Conservation (phyloP, 768 basidiomycete species). For the Xanthoconium stramineum region DNA sequence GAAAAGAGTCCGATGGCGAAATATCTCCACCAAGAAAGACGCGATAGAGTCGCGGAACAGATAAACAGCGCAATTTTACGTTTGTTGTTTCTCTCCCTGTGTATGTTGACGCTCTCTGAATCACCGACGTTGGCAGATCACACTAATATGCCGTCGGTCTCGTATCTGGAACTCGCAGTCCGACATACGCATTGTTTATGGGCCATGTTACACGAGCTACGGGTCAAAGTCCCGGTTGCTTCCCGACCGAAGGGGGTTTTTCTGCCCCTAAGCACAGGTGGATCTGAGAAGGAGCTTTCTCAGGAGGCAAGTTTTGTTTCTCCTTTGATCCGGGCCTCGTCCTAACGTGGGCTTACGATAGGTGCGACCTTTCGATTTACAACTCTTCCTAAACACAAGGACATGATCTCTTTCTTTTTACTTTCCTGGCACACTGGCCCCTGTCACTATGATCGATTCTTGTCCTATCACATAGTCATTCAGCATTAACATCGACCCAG, state of each 20-base stretch:
- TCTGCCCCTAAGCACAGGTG: slow-evolving; percentile 37
- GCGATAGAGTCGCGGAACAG: slow-evolving; percentile 83
- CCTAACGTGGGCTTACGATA: slow-evolving; percentile 14
- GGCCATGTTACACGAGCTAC: slow-evolving; percentile 50
- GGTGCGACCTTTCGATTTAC: slow-evolving; percentile 54
- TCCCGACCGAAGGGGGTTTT: slow-evolving; percentile 41
- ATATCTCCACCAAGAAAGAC: slow-evolving; percentile 73
- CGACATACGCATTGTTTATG: slow-evolving; percentile 65
- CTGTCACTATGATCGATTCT: background rate
- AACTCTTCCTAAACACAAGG: slow-evolving; percentile 48
- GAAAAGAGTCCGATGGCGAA: slow-evolving; percentile 71
- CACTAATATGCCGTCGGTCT: slow-evolving; percentile 48
- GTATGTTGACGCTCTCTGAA: slow-evolving; percentile 1
- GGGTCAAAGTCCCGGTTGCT: slow-evolving; percentile 41
- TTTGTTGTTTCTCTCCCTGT: slow-evolving; percentile 37
- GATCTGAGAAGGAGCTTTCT: slow-evolving; percentile 32
- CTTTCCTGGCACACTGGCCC: background rate
- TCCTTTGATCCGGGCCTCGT: background rate
- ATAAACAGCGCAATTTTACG: slow-evolving; percentile 84
- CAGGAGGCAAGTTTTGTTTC: slow-evolving; percentile 33
- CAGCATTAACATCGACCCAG: slow-evolving; percentile 16
- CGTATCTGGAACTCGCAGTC: slow-evolving; percentile 60
- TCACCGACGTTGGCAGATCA: slow-evolving; percentile 39
- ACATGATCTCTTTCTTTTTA: slow-evolving; percentile 29
- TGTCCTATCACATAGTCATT: slow-evolving; percentile 6